Base-by-base conservation (phyloP, 1,284 basidiomycete genomes). In the Stygiomarasmius scandens region DNA sequence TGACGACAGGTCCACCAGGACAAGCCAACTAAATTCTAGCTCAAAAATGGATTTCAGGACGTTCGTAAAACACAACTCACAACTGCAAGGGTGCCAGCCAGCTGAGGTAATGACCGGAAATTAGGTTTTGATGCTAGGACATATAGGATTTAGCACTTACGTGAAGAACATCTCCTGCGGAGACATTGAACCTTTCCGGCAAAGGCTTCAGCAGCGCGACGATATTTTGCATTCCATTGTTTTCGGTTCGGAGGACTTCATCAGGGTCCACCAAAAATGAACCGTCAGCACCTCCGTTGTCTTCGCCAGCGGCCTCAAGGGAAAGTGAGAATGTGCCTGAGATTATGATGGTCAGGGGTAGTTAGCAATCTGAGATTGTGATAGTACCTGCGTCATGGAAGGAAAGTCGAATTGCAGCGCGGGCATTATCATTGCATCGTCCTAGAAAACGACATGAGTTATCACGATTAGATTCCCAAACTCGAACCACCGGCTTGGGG, bases 331-430 rank as follows among this genome's bases (percentile, higher is more conserved):
- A 62, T 3, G 61, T 53, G 14, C 58, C 61, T 62, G 27, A 32
- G 23, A n/a, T n/a, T n/a, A n/a, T n/a, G n/a, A n/a, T n/a, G n/a
- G n/a, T n/a, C n/a, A n/a, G n/a, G n/a, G n/a, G n/a, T n/a, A n/a
- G n/a, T n/a, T n/a, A n/a, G n/a, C n/a, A n/a, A n/a, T n/a, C n/a
- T n/a, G n/a, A n/a, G n/a, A n/a, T n/a, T n/a, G n/a, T n/a, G n/a
- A n/a, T n/a, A n/a, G 10, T 45, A 61, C 60, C 60, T 8, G 60
- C 60, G 19, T 61, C 60, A 36, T 61, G 60, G 52, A 61, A 61
- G 3, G 60, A 58, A 3, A 61, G 45, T 6, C 60, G 54, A 23
- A 61, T 36, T 10, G 60, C 22, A 2, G 58, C 58, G 9, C 60
- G 54, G 19, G 60, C 44, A 19, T 24, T 22, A 34, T 59, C 60